Conservation (phyloP, 768 basidiomycete genomes). For the Tylopilus sp. region DNA sequence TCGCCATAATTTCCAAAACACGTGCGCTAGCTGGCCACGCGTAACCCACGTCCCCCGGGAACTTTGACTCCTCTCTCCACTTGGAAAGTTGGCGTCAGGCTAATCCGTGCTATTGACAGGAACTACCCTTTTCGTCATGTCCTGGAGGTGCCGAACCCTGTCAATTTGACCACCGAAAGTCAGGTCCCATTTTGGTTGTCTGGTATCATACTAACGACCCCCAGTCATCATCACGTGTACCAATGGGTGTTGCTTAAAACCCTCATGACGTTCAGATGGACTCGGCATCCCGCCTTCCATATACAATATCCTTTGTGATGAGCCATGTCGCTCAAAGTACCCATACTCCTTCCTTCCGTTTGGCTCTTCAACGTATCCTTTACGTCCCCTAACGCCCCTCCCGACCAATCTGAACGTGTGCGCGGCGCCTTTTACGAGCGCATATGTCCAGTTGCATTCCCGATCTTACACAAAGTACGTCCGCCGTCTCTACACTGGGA, state of each 20-base stretch:
- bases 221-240: conserved; percentile 18
- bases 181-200: background rate
- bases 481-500: too few relatives aligned
- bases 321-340: conserved; percentile 21
- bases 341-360: conserved; percentile 24
- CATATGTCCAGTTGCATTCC: conserved; percentile 20
- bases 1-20: background rate
- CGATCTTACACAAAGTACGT: conserved; percentile 24
- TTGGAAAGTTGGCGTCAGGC: background rate
- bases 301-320: background rate
- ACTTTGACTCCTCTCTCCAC: background rate
- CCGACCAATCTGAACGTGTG: conserved; percentile 19
- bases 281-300: background rate
- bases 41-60: too few relatives aligned
- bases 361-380: conserved; percentile 29
- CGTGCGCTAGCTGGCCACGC: too few relatives aligned
- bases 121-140: background rate
- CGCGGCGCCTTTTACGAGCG: conserved; percentile 21
- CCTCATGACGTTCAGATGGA: background rate
- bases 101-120: background rate
- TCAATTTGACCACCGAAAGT: background rate
- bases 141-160: background rate
- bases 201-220: background rate
- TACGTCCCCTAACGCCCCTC: conserved; percentile 19
- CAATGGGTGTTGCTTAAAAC: conserved; percentile 10